These are phyloP conservation scores for Epichloe baconii DNA, from an alignment of 2,329 filamentous ascomycete species.

Conservation along the genomic window DNA sequence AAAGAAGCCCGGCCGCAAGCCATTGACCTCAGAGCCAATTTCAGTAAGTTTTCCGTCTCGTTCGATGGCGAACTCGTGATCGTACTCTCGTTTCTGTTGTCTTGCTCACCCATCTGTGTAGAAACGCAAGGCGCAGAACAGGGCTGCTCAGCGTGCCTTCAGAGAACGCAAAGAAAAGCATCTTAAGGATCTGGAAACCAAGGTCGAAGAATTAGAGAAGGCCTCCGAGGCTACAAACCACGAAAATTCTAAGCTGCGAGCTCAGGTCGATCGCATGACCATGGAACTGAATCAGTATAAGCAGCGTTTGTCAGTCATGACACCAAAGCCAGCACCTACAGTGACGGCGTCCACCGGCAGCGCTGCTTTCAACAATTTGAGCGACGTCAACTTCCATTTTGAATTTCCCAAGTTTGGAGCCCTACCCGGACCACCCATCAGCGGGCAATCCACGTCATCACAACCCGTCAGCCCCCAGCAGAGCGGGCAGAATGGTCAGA, in stretches of 20 bases:
- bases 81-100: not conserved
- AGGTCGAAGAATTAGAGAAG: slow-evolving; percentile 67
- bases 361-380: slow-evolving; percentile 44
- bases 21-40: slow-evolving; percentile 86
- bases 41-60: slow-evolving; percentile 52
- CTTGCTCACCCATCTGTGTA: slow-evolving; percentile 23
- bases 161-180: slow-evolving; percentile 91
- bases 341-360: slow-evolving; percentile 29
- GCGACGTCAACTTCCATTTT: slow-evolving; percentile 78
- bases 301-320: slow-evolving; percentile 59
- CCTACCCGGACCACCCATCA: slow-evolving; percentile 37
- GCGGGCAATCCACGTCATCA: slow-evolving; percentile 17
- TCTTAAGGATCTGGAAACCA: slow-evolving; percentile 69
- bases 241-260: slow-evolving; percentile 71
- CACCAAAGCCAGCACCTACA: slow-evolving; percentile 24
- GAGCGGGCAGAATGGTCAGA: slow-evolving; percentile 10
- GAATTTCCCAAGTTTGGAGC: slow-evolving; percentile 91
- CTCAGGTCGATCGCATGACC: slow-evolving; percentile 81
- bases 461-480: slow-evolving; percentile 20
- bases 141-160: slow-evolving; percentile 85
- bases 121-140: slow-evolving; percentile 94
- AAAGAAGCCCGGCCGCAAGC: slow-evolving; percentile 95
- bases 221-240: slow-evolving; percentile 69
- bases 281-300: slow-evolving; percentile 81
- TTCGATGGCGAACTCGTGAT: not conserved